A percentile compares a stretch with the other conserved stretches of the same genome.
phyloP scores from a whole-genome alignment of 2,329 filamentous ascomycete species.

The Coniochaeta sp. region DNA sequence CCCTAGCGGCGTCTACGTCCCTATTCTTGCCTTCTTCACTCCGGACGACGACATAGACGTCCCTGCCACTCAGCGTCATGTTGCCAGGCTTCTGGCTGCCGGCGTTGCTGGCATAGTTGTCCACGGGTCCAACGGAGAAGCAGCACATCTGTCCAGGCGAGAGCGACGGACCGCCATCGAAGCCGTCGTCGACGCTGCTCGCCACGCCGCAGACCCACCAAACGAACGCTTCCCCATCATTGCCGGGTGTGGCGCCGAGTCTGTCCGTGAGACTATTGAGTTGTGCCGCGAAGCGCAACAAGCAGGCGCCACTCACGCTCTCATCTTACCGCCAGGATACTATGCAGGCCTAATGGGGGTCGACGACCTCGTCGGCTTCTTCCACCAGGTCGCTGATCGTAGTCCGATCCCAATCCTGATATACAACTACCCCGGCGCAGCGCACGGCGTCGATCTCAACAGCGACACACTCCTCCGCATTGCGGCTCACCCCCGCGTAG shows the following conservation, averaged over 20 bases:
- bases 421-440: conserved; percentile 48
- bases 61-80: conserved; percentile 37
- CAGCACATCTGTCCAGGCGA: conserved; percentile 53
- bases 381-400: conserved; percentile 44
- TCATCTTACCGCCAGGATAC: conserved; percentile 61
- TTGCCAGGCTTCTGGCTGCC: conserved; percentile 48
- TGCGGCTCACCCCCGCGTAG: conserved; percentile 41
- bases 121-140: conserved; percentile 61
- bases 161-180: conserved; percentile 50
- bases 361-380: conserved; percentile 50
- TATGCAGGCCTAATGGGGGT: conserved; percentile 52
- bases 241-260: conserved; percentile 59
- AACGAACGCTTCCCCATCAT: conserved; percentile 48
- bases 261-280: conserved; percentile 57
- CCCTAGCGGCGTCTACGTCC: conserved; percentile 39
- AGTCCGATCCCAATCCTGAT: conserved; percentile 44
- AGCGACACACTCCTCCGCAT: conserved; percentile 41
- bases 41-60: conserved; percentile 43
- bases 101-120: conserved; percentile 55
- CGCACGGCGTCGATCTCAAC: conserved; percentile 41
- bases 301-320: conserved; percentile 58
- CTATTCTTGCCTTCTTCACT: conserved; percentile 50
- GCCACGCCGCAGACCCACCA: conserved; percentile 29
- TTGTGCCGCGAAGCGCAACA: conserved; percentile 55
- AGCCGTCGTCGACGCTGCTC: conserved; percentile 26